Evolutionary conservation across 805 yeast species (phyloP), one percentile per base, ranked within the genome.

Genomic region (Starmera quercuum): DNA sequence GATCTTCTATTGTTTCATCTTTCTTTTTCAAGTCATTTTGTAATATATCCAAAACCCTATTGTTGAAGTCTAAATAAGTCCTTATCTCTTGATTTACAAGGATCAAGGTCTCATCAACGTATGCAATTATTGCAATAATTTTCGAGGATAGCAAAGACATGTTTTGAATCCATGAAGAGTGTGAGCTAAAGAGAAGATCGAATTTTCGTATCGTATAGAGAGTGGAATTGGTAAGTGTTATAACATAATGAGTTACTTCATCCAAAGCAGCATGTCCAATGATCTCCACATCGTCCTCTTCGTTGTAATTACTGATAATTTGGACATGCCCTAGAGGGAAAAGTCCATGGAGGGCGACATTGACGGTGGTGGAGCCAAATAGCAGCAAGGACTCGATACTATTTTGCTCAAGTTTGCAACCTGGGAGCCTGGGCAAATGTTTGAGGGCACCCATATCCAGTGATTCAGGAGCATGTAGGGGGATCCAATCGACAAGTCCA

Each of bases 391-490:
- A 22, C 49, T 45, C 1, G 39, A 44, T 9, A 38, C 41, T 4
- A 38, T 48, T 30, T 30, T 50, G 29, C 21, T 38, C 52, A 20
- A 51, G 52, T 35, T 53, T 24, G 1, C 45, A 34, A 24, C 59
- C 63, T 5, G 60, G 46, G 5, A 68, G 44, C 29, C 47, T 59
- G 3, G 75, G 74, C 37, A 68, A 43, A 6, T 53, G 42, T 26
- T 47, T 45, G 13, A 56, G 39, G 4, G 62, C 37, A 31, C 59
- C 63, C 6, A 52, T 45, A 6, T 49, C 44, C 30, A 54, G 54
- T 4, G 60, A 34, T n/a, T 54, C 49, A 12, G 43, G 36, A 32
- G 44, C 49, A 28, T 41, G 42, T 8, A 29, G 28, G 10, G 16
- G n/a, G 6, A 20, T 14, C 6, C n/a, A 6, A 5, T 17, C 26